A percentile compares a stretch with the other conserved stretches of the same genome.
These are phyloP conservation scores for Ganoderma resinaceum DNA, from an alignment of 1,284 basidiomycete genomes.

Conservation along the genomic window DNA sequence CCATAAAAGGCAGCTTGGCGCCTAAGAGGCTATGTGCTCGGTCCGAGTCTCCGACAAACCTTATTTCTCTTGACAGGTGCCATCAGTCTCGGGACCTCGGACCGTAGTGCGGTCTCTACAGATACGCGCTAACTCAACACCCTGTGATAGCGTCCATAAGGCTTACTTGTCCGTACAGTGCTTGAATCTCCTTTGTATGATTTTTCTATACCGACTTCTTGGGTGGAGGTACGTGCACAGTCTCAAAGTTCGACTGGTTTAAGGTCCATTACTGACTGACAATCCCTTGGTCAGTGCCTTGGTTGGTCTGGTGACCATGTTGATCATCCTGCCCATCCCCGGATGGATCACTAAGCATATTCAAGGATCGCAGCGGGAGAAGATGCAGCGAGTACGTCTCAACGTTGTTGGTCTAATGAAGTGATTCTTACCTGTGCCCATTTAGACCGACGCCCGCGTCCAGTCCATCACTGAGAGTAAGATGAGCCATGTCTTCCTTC, in stretches of 20 bases:
- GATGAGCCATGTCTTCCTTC: conserved; percentile 14
- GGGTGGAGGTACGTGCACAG: conserved; percentile 49
- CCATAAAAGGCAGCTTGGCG: too few species aligned
- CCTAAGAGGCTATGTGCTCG: too few species aligned
- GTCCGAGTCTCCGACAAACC: too few species aligned
- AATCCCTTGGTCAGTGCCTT: conserved; percentile 42
- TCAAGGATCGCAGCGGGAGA: conserved; percentile 40
- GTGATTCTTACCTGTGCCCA: conserved; percentile 32
- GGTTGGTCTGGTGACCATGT: conserved; percentile 59
- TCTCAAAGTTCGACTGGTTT: neutral
- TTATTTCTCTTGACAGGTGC: too few species aligned
- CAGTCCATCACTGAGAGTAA: conserved; percentile 56
- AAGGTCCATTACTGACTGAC: neutral
- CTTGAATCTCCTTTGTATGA: conserved; percentile 37
- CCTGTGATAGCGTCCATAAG: neutral
- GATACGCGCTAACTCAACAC: too few species aligned
- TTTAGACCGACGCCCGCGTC: conserved; percentile 55
- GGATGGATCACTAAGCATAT: conserved; percentile 43
- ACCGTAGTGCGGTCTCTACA: too few species aligned
- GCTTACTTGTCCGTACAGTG: neutral
- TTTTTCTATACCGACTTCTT: conserved; percentile 53
- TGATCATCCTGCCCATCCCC: conserved; percentile 59
- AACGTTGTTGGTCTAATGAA: conserved; percentile 4
- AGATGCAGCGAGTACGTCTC: conserved; percentile 41
- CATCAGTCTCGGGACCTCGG: too few species aligned